phyloP scores from a whole-genome alignment of 2,329 filamentous ascomycete genomes.

The Helminthosporium solani region DNA sequence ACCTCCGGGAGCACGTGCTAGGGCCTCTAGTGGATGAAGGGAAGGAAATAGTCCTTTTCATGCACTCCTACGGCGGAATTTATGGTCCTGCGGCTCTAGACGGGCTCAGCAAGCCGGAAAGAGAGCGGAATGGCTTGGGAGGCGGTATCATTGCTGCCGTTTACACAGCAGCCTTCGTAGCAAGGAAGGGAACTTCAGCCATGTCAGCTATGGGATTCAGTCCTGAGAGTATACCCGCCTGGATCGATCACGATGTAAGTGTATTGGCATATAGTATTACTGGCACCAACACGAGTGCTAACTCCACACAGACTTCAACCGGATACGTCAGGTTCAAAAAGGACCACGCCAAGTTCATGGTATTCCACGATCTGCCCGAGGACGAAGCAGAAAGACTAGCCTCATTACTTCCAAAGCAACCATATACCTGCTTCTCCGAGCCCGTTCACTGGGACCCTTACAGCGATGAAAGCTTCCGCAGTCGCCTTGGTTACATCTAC shows the following conservation, averaged over 20 bases:
- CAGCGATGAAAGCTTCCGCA: slow-evolving; percentile 1
- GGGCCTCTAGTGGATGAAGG: slow-evolving; percentile 6
- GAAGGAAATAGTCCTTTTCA: slow-evolving; percentile 11
- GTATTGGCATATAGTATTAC: neutral
- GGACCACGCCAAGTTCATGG: slow-evolving; percentile 2
- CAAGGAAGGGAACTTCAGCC: neutral
- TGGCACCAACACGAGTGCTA: neutral
- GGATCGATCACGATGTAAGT: slow-evolving; percentile 7
- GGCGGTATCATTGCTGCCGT: slow-evolving; percentile 10
- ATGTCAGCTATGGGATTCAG: slow-evolving; percentile 8
- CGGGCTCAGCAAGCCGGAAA: slow-evolving; percentile 7
- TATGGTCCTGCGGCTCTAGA: slow-evolving; percentile 6
- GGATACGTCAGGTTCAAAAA: slow-evolving; percentile 1
- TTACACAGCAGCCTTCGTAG: slow-evolving; percentile 4
- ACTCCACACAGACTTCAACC: neutral
- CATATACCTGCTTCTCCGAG: slow-evolving; percentile 3
- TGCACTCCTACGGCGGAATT: slow-evolving; percentile 15
- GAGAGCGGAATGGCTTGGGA: neutral
- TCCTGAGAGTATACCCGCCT: slow-evolving; percentile 1
- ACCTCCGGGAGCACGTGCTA: slow-evolving; percentile 3
- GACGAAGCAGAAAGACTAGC: slow-evolving; percentile 4
- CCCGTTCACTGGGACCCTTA: slow-evolving; percentile 7
- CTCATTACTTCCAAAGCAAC: slow-evolving; percentile 3
- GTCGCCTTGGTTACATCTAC: slow-evolving; percentile 7
- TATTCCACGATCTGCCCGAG: slow-evolving; percentile 10